These are phyloP conservation scores for Monosporascus sp. DNA, from an alignment of 2,329 filamentous ascomycete genomes.

Conservation along the genomic window DNA sequence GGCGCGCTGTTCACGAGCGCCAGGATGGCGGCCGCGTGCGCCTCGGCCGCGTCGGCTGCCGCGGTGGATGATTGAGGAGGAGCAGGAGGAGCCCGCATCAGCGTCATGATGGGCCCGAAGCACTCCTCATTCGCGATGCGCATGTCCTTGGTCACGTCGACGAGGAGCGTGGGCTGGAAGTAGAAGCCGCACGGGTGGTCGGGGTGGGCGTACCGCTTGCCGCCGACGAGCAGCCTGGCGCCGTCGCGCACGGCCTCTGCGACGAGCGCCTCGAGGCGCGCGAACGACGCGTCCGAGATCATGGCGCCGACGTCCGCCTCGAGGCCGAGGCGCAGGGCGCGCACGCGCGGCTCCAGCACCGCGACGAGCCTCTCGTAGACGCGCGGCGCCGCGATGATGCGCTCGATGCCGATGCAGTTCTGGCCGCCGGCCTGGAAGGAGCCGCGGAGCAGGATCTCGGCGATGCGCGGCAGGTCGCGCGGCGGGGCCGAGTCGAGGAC, in stretches of 20 bases:
- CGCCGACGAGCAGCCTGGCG: constrained; percentile 76
- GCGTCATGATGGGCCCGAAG: constrained; percentile 83
- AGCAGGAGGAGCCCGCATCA: constrained; percentile 69
- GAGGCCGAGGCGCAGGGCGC: constrained; percentile 69
- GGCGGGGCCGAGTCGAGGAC: constrained; percentile 70
- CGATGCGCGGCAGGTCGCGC: constrained; percentile 62
- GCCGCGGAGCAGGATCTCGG: constrained; percentile 80
- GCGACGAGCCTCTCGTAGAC: constrained; percentile 69
- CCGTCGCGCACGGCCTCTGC: constrained; percentile 70
- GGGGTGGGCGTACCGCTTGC: constrained; percentile 66
- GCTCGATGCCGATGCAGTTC: constrained; percentile 96
- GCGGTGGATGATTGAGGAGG: constrained; percentile 15
- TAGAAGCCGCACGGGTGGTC: constrained; percentile 76
- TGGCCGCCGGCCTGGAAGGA: constrained; percentile 94
- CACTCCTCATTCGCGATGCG: constrained; percentile 83
- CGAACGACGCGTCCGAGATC: constrained; percentile 74
- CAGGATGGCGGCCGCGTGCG: constrained; percentile 55
- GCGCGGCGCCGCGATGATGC: constrained; percentile 74
- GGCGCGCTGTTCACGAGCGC: constrained; percentile 74
- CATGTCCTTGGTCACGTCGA: constrained; percentile 85
- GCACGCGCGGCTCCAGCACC: constrained; percentile 68
- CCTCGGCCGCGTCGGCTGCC: not conserved
- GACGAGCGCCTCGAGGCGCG: constrained; percentile 70
- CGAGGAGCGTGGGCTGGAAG: constrained; percentile 84
- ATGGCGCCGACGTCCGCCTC: constrained; percentile 81